Evolutionary conservation across 805 yeast species (phyloP).

Genomic region (Hanseniaspora pseudoguilliermondii): DNA sequence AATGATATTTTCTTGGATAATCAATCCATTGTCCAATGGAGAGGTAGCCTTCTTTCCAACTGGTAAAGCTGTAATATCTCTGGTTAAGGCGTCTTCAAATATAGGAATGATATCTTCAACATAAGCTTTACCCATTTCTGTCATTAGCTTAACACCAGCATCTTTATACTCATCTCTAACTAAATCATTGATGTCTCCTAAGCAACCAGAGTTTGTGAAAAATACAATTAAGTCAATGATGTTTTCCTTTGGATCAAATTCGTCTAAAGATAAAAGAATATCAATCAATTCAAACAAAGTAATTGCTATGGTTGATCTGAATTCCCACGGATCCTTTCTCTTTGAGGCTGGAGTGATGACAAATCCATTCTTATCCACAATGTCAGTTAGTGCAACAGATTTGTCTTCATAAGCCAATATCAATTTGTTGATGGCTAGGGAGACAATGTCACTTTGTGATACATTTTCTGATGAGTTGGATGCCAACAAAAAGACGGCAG

Average conservation of each 20-base stretch:
- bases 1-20: conserved; percentile 65
- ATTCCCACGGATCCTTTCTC: conserved; percentile 71
- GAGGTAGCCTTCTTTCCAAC: not conserved
- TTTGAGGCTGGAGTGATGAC: conserved; percentile 47
- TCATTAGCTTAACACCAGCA: conserved; percentile 70
- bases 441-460: conserved; percentile 17
- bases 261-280: not conserved
- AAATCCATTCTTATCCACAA: conserved; percentile 68
- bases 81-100: conserved; percentile 53
- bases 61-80: conserved; percentile 13
- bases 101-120: conserved; percentile 69
- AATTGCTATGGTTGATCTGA: conserved; percentile 68
- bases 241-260: conserved; percentile 34
- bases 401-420: conserved; percentile 45
- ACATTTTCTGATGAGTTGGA: conserved; percentile 16
- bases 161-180: conserved; percentile 77
- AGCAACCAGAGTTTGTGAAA: conserved; percentile 47
- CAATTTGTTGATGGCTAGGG: conserved; percentile 32
- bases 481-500: conserved; percentile 37
- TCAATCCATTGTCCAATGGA: conserved; percentile 22
- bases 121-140: conserved; percentile 46
- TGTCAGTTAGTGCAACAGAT: conserved; percentile 63
- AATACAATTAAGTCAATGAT: conserved; percentile 50
- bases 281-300: conserved; percentile 35
- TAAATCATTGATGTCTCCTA: conserved; percentile 59